phyloP scores from a whole-genome alignment of 495 filamentous ascomycete genomes.

The Neohortaea acidophila region DNA sequence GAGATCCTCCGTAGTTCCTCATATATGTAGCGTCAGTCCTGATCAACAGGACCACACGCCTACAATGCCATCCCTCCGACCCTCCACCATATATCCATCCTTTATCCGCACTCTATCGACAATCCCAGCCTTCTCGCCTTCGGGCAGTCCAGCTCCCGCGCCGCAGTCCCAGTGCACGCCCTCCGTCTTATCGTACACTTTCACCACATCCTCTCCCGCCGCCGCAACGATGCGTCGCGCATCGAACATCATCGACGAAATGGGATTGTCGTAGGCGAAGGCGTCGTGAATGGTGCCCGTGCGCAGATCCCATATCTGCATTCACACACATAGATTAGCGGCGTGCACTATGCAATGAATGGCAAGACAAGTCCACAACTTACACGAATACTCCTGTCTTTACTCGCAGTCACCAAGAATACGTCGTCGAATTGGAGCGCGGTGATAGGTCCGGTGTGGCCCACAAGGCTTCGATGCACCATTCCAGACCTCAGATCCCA shows the following conservation, averaged over 20 bases:
- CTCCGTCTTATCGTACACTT: conserved; percentile 96
- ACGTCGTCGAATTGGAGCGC: conserved; percentile 93
- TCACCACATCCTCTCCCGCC: conserved; percentile 80
- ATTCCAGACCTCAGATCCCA: conserved; percentile 96
- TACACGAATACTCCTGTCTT: conserved; percentile 88
- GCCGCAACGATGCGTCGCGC: conserved; percentile 77
- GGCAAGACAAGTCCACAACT: conserved; percentile 24
- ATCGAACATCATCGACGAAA: conserved; percentile 98
- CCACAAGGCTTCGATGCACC: conserved; percentile 88
- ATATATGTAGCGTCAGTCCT: neutral
- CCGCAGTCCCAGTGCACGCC: conserved; percentile 96
- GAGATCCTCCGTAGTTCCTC: no score
- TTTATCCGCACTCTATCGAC: conserved; percentile 81
- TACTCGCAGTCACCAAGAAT: conserved; percentile 84
- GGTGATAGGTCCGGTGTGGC: conserved; percentile 90
- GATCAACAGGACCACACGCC: conserved; percentile 77
- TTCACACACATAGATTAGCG: conserved; percentile 15
- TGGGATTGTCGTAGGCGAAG: conserved; percentile 82
- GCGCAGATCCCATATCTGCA: conserved; percentile 96
- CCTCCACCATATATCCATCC: conserved; percentile 89
- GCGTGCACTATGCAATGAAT: neutral
- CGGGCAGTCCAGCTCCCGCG: conserved; percentile 52
- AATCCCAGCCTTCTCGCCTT: conserved; percentile 46
- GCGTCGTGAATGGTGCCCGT: conserved; percentile 93
- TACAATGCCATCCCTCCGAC: conserved; percentile 72